A percentile compares a stretch with the other conserved stretches of the same genome.
These are phyloP conservation scores for barley (Hordeum vulgare) DNA, from an alignment of 176 grass and related monocot genomes.

Conservation along the genomic window MorexV3_pseudomolecules_assembly NC_058524.1:615417340-615417839, in stretches of 20 bases:
- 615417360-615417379: slow-evolving; percentile 71
- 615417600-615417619: not conserved
- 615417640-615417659: not conserved
- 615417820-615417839: not conserved
- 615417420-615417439: slow-evolving; percentile 77
- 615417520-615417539: not conserved
- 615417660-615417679: not conserved
- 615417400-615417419: slow-evolving; percentile 80
- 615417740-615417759: not conserved
- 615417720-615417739: not conserved
- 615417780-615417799: not conserved
- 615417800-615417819: not conserved
- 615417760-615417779: not conserved
- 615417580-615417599: too few species aligned
- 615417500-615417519: not conserved
- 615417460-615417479: slow-evolving; percentile 49
- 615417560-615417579: not conserved
- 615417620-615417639: not conserved
- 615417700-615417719: not conserved
- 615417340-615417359: slow-evolving; percentile 73
- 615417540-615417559: not conserved
- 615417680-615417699: not conserved
- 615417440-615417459: slow-evolving; percentile 62
- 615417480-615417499: not conserved
- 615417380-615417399: slow-evolving; percentile 96